These are phyloP conservation scores for Fraxinus platypoda DNA, from an alignment of 305 asterid species.

Conservation along the genomic window DNA sequence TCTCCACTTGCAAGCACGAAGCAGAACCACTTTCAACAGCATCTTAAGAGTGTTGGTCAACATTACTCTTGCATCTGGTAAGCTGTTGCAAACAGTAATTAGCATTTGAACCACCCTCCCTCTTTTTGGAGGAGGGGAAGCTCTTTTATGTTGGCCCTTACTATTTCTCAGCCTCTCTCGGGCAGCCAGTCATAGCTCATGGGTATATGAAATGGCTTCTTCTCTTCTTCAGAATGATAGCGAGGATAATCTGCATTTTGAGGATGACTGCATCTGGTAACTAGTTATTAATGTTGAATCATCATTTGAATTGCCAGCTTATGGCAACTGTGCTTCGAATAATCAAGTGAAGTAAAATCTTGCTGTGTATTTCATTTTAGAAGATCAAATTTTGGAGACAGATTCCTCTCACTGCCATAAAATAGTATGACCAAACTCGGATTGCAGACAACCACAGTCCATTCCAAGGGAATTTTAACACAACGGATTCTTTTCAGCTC, in stretches of 20 bases:
- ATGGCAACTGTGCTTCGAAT: constrained; percentile 15
- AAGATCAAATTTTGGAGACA: constrained; percentile 31
- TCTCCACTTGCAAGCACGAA: constrained; percentile 92
- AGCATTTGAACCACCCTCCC: constrained; percentile 70
- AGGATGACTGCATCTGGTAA: constrained; percentile 50
- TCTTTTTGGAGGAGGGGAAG: constrained; percentile 71
- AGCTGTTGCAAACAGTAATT: constrained; percentile 64
- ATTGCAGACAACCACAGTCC: constrained; percentile 43
- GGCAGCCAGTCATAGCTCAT: constrained; percentile 86
- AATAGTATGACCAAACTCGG: constrained; percentile 33
- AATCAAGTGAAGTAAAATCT: constrained; percentile 52
- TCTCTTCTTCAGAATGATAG: constrained; percentile 72
- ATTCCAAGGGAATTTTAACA: constrained; percentile 22
- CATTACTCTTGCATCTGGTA: constrained; percentile 64
- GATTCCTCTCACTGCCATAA: constrained; percentile 29
- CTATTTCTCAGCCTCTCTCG: constrained; percentile 75
- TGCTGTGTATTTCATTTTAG: constrained; percentile 27
- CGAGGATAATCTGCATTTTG: constrained; percentile 92
- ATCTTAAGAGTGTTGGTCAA: constrained; percentile 78
- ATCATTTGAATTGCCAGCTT: constrained; percentile 28
- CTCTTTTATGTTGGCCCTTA: constrained; percentile 52
- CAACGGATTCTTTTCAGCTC: background rate
- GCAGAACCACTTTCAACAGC: constrained; percentile 84
- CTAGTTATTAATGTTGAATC: constrained; percentile 26
- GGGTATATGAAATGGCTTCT: constrained; percentile 92